A percentile compares a stretch with the other conserved stretches of the same genome.
phyloP scores from a whole-genome alignment of 129 eudicot species.

The Deinandra increscens region DNA sequence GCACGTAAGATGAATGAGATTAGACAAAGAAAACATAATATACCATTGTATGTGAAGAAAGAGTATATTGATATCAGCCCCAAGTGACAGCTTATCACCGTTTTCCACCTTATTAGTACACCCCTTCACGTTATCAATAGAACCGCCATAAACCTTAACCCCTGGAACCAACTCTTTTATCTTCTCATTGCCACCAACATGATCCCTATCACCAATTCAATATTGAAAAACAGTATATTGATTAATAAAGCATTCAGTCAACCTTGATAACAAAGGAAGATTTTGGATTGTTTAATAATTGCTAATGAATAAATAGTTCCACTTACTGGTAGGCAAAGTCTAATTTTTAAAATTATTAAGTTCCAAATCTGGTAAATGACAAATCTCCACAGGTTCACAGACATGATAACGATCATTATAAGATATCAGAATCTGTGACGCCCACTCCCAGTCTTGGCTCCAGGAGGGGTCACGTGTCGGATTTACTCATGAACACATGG shows the following conservation, averaged over 20 bases:
- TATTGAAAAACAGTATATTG: neutral
- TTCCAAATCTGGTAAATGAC: neutral
- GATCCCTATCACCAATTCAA: slow-evolving; percentile 59
- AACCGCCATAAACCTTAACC: slow-evolving; percentile 79
- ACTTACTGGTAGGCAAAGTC: no score
- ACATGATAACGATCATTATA: neutral
- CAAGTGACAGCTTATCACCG: no score
- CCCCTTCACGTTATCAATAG: slow-evolving; percentile 77
- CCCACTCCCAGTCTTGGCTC: neutral
- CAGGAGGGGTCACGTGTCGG: neutral
- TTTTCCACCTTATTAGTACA: slow-evolving; percentile 80
- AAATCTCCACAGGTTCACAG: neutral
- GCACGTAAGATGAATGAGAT: no score
- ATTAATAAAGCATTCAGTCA: no score
- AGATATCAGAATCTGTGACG: neutral
- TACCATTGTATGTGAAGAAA: no score
- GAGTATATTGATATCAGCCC: no score
- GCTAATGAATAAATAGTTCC: no score
- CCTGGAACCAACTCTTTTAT: slow-evolving; percentile 73
- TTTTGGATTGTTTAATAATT: no score
- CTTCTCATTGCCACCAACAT: slow-evolving; percentile 95
- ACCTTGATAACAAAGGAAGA: no score
- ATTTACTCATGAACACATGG: no score
- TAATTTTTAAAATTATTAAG: no score
- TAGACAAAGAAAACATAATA: no score